Evolutionary conservation across 805 yeast species (phyloP).

Genomic region (Ogataea pignaliae): DNA sequence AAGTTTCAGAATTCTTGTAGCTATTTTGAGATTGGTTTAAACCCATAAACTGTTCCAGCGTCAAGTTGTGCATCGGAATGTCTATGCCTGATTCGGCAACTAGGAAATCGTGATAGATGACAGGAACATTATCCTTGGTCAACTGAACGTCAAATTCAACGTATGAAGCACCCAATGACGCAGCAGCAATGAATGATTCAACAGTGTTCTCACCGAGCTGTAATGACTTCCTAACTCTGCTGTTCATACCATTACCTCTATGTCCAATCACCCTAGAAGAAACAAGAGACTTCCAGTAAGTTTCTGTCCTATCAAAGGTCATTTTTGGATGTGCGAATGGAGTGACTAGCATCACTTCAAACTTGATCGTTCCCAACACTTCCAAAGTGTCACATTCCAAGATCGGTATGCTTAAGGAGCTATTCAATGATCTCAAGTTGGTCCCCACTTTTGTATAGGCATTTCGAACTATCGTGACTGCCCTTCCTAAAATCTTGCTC

Average conservation of each 20-base stretch:
- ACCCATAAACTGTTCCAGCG: constrained; percentile 80
- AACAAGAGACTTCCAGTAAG: constrained; percentile 88
- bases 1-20: constrained; percentile 2
- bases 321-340: constrained; percentile 71
- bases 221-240: constrained; percentile 62
- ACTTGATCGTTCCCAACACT: constrained; percentile 69
- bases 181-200: constrained; percentile 93
- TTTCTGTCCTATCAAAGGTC: constrained; percentile 61
- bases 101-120: constrained; percentile 88
- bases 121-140: constrained; percentile 88
- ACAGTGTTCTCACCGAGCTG: constrained; percentile 95
- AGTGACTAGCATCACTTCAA: constrained; percentile 66
- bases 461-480: constrained; percentile 65
- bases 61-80: constrained; percentile 90
- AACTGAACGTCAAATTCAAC: constrained; percentile 96
- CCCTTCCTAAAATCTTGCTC: constrained; percentile 69
- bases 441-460: constrained; percentile 65
- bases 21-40: constrained; percentile 33
- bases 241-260: constrained; percentile 90
- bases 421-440: constrained; percentile 61
- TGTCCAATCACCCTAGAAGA: constrained; percentile 93
- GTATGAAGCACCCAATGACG: constrained; percentile 91
- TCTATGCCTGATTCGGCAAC: constrained; percentile 96
- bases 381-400: constrained; percentile 68
- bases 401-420: constrained; percentile 67